These are phyloP conservation scores for Penicillium crystallinum DNA, from an alignment of 495 filamentous ascomycete species.

Conservation along the genomic window DNA sequence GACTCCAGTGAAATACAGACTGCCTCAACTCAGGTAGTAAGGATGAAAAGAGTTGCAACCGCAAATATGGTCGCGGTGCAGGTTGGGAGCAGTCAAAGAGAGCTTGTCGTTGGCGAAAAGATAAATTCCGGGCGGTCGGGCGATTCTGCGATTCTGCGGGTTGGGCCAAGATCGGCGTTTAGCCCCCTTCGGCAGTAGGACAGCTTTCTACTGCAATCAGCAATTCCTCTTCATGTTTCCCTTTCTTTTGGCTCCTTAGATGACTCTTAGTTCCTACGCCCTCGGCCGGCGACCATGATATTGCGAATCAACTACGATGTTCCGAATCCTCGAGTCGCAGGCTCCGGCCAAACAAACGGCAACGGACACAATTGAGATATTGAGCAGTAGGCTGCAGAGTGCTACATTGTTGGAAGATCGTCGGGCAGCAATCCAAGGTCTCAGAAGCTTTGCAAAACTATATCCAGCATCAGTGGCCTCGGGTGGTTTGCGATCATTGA, in stretches of 20 bases:
- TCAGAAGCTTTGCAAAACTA: constrained; percentile 91
- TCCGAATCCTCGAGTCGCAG: constrained; percentile 77
- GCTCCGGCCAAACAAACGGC: constrained; percentile 95
- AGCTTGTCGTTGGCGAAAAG: constrained; percentile 19
- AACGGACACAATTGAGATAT: constrained; percentile 82
- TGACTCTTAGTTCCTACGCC: constrained; percentile 26
- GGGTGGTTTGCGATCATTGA: constrained; percentile 78
- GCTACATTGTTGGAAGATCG: constrained; percentile 91
- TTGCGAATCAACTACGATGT: constrained; percentile 55
- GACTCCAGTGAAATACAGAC: not conserved
- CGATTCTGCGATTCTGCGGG: constrained; percentile 17
- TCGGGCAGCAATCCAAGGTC: constrained; percentile 83
- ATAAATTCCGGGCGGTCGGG: constrained; percentile 24
- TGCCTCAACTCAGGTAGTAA: not conserved
- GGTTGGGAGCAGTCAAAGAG: constrained; percentile 2
- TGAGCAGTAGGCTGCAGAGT: constrained; percentile 78
- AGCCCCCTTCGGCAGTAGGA: constrained; percentile 18
- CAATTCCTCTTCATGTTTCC: not conserved
- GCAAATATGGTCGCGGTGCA: constrained; percentile 16
- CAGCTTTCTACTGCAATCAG: constrained; percentile 21
- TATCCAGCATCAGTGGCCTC: constrained; percentile 97
- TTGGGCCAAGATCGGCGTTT: constrained; percentile 15
- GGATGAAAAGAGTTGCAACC: constrained; percentile 9
- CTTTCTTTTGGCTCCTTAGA: constrained; percentile 18
- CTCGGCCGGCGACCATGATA: constrained; percentile 42